phyloP scores from a whole-genome alignment of 805 yeast species.

The Barnettozyma vustinii region DNA sequence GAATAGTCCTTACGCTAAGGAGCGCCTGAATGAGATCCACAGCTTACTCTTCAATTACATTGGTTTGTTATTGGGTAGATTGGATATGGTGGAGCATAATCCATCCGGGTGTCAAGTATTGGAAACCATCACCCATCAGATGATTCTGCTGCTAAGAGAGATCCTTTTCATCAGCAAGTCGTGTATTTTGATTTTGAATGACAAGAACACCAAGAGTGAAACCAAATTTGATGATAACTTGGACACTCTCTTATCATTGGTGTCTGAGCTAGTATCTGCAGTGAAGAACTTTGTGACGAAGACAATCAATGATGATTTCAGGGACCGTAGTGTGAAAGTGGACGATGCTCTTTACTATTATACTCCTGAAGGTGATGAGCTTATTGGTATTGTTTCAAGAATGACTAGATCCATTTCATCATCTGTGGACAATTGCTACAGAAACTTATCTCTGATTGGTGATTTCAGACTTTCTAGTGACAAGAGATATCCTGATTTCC shows the following conservation, averaged over 20 bases:
- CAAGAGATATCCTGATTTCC: constrained; percentile 64
- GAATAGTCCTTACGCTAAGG: constrained; percentile 56
- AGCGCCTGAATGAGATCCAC: constrained; percentile 60
- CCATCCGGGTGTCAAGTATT: constrained; percentile 61
- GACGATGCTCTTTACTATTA: constrained; percentile 39
- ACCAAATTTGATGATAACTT: constrained; percentile 35
- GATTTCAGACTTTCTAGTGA: constrained; percentile 56
- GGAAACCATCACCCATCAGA: constrained; percentile 63
- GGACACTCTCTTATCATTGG: constrained; percentile 53
- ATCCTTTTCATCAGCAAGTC: constrained; percentile 53
- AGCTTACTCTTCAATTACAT: constrained; percentile 54
- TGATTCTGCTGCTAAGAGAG: constrained; percentile 60
- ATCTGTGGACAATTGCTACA: constrained; percentile 46
- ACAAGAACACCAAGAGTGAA: constrained; percentile 17
- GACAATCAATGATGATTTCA: constrained; percentile 38
- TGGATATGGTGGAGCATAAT: constrained; percentile 73
- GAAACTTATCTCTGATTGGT: constrained; percentile 52
- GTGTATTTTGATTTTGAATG: constrained; percentile 32
- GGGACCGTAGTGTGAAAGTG: constrained; percentile 5
- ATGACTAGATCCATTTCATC: constrained; percentile 51
- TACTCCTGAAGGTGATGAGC: constrained; percentile 61
- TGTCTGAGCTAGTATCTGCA: constrained; percentile 58
- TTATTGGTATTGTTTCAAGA: constrained; percentile 53
- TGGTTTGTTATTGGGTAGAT: constrained; percentile 65
- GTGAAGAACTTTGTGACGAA: constrained; percentile 58